These are phyloP conservation scores for Clonostachys solani DNA, from an alignment of 2,329 filamentous ascomycete species.

Conservation along the genomic window DNA sequence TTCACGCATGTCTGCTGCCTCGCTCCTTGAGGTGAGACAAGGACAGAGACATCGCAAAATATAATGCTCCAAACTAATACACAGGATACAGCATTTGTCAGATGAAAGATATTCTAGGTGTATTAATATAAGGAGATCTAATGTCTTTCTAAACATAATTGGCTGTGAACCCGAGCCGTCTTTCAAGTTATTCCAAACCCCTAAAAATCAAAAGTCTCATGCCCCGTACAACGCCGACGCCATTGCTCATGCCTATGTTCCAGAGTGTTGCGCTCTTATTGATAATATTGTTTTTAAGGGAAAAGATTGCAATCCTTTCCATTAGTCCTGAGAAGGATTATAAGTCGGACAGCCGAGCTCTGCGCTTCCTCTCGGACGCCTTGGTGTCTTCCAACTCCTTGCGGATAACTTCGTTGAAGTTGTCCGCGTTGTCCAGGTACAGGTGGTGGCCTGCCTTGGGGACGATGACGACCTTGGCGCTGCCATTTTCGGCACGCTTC, in stretches of 20 bases:
- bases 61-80: no score
- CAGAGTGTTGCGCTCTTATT: not conserved
- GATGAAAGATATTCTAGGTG: no score
- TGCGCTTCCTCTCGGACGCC: constrained; percentile 14
- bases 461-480: constrained; percentile 78
- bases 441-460: constrained; percentile 54
- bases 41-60: no score
- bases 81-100: no score
- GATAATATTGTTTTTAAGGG: not conserved
- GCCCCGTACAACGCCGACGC: not conserved
- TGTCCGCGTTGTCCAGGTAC: constrained; percentile 55
- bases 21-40: no score
- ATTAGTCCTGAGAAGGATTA: not conserved
- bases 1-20: no score
- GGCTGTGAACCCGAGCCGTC: no score
- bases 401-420: constrained; percentile 49
- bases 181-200: no score
- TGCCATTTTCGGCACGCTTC: constrained; percentile 68
- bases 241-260: not conserved
- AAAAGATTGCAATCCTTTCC: not conserved
- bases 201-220: no score
- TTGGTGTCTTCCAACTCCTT: constrained; percentile 50
- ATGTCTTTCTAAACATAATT: no score
- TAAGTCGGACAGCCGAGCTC: not conserved
- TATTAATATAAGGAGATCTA: no score